Evolutionary conservation across 768 basidiomycete species (phyloP).

Genomic region (Heimioporus sp.): DNA sequence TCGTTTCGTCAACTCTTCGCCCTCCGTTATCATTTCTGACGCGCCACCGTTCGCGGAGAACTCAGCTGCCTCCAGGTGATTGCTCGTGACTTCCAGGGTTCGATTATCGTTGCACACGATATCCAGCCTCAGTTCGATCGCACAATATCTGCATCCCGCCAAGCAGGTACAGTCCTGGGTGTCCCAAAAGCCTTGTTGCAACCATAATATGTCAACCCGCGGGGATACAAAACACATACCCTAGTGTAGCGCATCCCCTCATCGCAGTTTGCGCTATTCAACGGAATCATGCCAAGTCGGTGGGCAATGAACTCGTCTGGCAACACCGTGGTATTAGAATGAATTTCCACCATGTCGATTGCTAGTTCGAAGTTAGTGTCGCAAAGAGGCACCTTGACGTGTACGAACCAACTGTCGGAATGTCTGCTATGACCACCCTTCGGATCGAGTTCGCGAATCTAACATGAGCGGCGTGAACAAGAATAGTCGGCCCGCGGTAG

Average conservation of each 20-base stretch:
- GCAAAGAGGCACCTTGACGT: background rate
- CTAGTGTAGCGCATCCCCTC: slow-evolving; percentile 81
- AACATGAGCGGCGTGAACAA: slow-evolving; percentile 12
- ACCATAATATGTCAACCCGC: background rate
- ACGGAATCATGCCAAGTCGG: slow-evolving; percentile 90
- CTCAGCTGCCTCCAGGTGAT: slow-evolving; percentile 69
- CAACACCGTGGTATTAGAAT: slow-evolving; percentile 86
- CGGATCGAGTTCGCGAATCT: slow-evolving; percentile 95
- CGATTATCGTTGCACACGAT: slow-evolving; percentile 69
- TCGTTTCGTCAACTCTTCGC: slow-evolving; percentile 75
- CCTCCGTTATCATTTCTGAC: slow-evolving; percentile 33
- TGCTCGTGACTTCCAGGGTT: slow-evolving; percentile 85
- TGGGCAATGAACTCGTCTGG: slow-evolving; percentile 98
- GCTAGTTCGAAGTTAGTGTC: slow-evolving; percentile 45
- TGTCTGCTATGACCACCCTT: slow-evolving; percentile 93
- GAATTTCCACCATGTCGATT: slow-evolving; percentile 95
- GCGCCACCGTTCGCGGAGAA: slow-evolving; percentile 39
- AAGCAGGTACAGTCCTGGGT: slow-evolving; percentile 88
- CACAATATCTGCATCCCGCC: slow-evolving; percentile 81
- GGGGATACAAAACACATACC: slow-evolving; percentile 39
- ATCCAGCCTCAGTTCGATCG: slow-evolving; percentile 77
- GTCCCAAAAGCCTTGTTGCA: slow-evolving; percentile 1
- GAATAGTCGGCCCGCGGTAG: background rate
- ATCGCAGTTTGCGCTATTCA: slow-evolving; percentile 84
- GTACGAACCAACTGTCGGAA: slow-evolving; percentile 88